phyloP scores from a whole-genome alignment of 257 asterid genomes.

The Solanum infundibuliforme region DNA sequence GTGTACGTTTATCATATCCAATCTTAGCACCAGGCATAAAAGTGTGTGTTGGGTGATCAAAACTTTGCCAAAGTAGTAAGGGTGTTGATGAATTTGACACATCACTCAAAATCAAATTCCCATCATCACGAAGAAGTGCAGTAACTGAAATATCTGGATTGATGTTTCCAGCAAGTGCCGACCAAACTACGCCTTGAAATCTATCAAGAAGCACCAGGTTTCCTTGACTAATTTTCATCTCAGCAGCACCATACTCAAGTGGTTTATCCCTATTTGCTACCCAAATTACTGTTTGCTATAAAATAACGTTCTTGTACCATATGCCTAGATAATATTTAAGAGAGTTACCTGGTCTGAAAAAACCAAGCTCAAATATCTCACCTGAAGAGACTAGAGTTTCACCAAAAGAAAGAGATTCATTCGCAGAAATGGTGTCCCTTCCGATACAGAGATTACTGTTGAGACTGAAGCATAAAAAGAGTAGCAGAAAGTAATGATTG shows the following conservation, averaged over 20 bases:
- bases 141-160: neutral
- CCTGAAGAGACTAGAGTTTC: neutral
- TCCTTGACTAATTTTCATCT: neutral
- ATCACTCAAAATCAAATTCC: neutral
- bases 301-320: neutral
- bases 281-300: neutral
- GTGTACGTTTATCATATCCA: neutral
- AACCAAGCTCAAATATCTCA: neutral
- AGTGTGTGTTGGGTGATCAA: slow-evolving; percentile 11
- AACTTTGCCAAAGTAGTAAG: slow-evolving; percentile 18
- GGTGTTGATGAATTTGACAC: neutral
- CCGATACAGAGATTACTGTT: neutral
- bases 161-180: neutral
- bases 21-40: neutral
- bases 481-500: neutral
- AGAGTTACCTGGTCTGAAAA: neutral
- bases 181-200: neutral
- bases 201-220: neutral
- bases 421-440: too few relatives aligned
- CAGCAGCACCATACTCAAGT: neutral
- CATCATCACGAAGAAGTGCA: neutral
- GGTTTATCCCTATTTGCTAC: neutral
- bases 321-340: slow-evolving; percentile 20
- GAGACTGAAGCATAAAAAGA: neutral
- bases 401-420: too few relatives aligned